phyloP scores from a whole-genome alignment of 2,329 filamentous ascomycete genomes.

The Apiospora rasikravindrae region DNA sequence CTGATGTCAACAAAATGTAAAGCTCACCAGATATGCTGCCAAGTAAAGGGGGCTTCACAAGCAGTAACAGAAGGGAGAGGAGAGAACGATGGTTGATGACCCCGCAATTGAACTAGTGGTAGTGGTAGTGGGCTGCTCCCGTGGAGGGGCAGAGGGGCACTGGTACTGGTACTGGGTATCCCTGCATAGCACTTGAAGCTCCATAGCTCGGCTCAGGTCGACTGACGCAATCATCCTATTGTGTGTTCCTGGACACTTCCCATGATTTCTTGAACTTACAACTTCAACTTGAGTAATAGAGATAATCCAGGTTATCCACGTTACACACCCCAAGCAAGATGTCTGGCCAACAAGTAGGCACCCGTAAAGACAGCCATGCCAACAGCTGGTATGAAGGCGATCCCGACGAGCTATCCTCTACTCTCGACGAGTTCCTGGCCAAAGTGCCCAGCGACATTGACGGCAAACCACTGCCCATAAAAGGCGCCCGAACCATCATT shows the following conservation, averaged over 20 bases:
- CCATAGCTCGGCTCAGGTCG: background rate
- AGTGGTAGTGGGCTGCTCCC: background rate
- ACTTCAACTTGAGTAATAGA: background rate
- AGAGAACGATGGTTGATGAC: background rate
- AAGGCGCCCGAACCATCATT: slow-evolving; percentile 83
- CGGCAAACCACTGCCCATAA: slow-evolving; percentile 66
- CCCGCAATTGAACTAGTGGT: background rate
- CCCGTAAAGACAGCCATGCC: slow-evolving; percentile 72
- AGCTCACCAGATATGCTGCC: too few species aligned
- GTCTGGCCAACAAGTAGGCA: slow-evolving; percentile 31
- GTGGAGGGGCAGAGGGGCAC: background rate
- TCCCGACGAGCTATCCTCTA: slow-evolving; percentile 59
- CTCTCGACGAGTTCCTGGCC: slow-evolving; percentile 78
- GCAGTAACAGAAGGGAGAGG: too few species aligned
- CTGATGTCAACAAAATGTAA: too few species aligned
- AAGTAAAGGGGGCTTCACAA: too few species aligned
- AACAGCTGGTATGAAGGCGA: slow-evolving; percentile 84
- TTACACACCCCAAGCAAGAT: background rate
- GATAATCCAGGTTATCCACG: background rate
- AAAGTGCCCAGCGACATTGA: slow-evolving; percentile 71
- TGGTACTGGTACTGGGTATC: background rate
- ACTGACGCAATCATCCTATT: background rate
- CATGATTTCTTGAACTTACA: background rate
- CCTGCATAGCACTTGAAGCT: background rate
- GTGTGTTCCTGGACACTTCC: background rate